Conservation (phyloP, 2,329 filamentous ascomycete species). For the Talaromyces pinophilus region DNA sequence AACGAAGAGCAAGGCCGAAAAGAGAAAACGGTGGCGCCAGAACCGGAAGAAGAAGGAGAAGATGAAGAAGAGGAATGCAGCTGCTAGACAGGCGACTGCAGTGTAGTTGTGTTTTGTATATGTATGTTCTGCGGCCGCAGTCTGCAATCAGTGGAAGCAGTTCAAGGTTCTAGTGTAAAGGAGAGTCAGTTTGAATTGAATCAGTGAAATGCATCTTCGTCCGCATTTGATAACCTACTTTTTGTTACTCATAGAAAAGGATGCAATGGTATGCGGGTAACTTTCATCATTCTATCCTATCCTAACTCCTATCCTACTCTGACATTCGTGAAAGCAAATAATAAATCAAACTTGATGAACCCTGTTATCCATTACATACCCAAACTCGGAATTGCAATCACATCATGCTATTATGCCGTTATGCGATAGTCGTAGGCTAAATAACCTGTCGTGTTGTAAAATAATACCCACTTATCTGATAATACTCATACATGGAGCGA, state of each 20-base stretch:
- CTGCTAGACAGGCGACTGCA: no score
- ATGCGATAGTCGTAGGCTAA: not conserved
- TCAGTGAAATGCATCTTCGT: not conserved
- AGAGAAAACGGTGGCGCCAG: not conserved
- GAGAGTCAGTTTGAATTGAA: not conserved
- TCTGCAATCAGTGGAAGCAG: not conserved
- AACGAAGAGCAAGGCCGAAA: not conserved
- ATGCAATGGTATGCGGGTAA: not conserved
- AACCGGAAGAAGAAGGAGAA: not conserved
- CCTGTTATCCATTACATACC: constrained; percentile 3
- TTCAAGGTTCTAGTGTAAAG: not conserved
- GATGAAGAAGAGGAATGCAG: not conserved
- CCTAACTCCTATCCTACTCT: constrained; percentile 10
- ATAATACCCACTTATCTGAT: not conserved
- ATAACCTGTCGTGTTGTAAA: not conserved
- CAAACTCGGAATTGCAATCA: not conserved
- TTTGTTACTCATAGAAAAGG: not conserved
- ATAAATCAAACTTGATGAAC: constrained; percentile 2
- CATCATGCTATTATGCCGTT: not conserved
- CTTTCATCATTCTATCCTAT: constrained; percentile 10
- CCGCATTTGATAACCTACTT: not conserved
- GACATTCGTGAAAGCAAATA: constrained; percentile 3
- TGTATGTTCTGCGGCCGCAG: not conserved
- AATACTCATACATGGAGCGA: constrained; percentile 7
- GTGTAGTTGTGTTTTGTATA: not conserved